Evolutionary conservation across 2,329 filamentous ascomycete species (phyloP), one percentile per base, ranked within the genome.

Genomic region (Ascochyta koolunga): DNA sequence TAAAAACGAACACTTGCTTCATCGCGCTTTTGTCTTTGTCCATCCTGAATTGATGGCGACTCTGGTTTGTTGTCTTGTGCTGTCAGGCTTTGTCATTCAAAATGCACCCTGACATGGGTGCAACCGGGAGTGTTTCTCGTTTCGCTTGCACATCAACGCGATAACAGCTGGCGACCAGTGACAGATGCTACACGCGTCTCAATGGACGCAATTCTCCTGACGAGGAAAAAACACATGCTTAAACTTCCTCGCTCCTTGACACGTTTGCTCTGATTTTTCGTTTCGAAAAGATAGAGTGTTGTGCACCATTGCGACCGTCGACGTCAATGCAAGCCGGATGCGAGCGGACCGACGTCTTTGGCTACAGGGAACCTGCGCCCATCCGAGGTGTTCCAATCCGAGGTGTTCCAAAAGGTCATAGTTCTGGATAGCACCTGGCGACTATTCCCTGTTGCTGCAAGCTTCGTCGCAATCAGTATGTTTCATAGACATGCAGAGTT

Each of bases 61-160:
- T 33, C 15, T 41, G 31, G 22, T 29, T 24, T 19, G 24, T 18
- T 8, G 13, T 31, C 27, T 52, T 46, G 4, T 24, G 31, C 13
- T 32, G 49, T 16, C 4, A n/a, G 16, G 15, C 32, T 21, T 41
- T 32, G 37, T 21, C 25, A 43, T 35, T 29, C 18, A 16, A 21
- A 21, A 10, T 16, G 38, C 22, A 27, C 6, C 29, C 22, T 31
- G 16, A 8, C 29, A 29, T 31, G 16, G 11, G 13, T 24, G 19
- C 18, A 29, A 39, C 35, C 35, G 40, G 25, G 37, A 29, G 43
- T 39, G 44, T 35, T 43, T 38, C 27, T 35, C 18, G 39, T 43
- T 39, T 56, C 47, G 47, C 53, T 45, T 43, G 25, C 42, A 31
- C 53, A 15, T 19, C 43, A 16, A 47, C 47, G 42, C 37, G 47